Evolutionary conservation across 1,284 basidiomycete species (phyloP), one percentile per base, ranked within the genome.

Genomic region (Fomitopsis betulina): DNA sequence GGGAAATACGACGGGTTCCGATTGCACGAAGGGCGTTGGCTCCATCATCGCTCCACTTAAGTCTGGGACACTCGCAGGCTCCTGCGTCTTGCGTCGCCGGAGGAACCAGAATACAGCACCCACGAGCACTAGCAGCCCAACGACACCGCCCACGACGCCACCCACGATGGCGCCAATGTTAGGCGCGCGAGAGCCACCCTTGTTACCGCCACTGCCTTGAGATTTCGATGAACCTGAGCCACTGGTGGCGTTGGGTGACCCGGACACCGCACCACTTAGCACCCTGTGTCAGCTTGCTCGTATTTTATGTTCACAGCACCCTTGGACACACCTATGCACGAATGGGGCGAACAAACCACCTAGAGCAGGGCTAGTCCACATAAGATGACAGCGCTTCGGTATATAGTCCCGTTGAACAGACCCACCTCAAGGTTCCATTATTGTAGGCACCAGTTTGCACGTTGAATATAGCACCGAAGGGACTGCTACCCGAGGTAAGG

Each of bases 141-240:
- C 52, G 9, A 67, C 45, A 8, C 61, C 64, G 17, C 65, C 65
- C 2, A 64, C 55, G 30, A 63, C 61, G 8, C 65, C 65, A 5
- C 65, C 65, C 2, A 55, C 62, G 19, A 67, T 64, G 13, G 62
- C 59, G 3, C 61, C 65, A 5, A 58, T 51, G 38, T 50, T 5
- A 2, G 38, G 1, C 8, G 15, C 15, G 13, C 15, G 32, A 19
- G 43, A 17, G 5, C 19, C 32, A 12, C 42, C 25, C 13, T 32
- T 37, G 5, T 9, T 30, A 15, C 30, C 32, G 15, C 17, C 37
- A n/a, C 38, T 9, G 19, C 27, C 15, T 9, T 25, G 27, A 30
- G 27, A 30, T 30, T 30, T n/a, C 3, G 55, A 37, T 21, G 49
- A 59, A 62, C 66, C 54, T 65, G 33, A 35, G 13, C 25, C 3